phyloP scores from a whole-genome alignment of 148 eudicot species.

The Rhododendron ovatum region DNA sequence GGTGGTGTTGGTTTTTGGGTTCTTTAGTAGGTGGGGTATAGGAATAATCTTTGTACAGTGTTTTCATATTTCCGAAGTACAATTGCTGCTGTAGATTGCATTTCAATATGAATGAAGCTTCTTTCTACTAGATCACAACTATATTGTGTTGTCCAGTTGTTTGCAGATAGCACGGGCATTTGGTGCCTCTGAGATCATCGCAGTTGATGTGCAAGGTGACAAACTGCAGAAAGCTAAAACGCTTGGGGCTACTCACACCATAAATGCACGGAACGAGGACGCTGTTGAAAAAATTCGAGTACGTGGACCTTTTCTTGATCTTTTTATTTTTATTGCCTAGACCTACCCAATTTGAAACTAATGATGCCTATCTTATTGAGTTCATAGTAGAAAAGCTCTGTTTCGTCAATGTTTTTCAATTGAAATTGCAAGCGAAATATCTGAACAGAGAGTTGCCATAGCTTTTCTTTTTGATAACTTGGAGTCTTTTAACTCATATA shows the following conservation, averaged over 20 bases:
- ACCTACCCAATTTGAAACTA: not conserved
- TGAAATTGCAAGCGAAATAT: not conserved
- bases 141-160: constrained; percentile 57
- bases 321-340: not conserved
- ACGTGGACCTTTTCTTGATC: constrained; percentile 5
- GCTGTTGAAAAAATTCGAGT: constrained; percentile 82
- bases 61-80: not conserved
- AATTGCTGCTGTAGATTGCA: not conserved
- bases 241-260: constrained; percentile 79
- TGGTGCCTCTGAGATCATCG: constrained; percentile 93
- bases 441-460: not conserved
- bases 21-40: not conserved
- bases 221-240: constrained; percentile 78
- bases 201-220: constrained; percentile 91
- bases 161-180: constrained; percentile 98
- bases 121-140: constrained; percentile 15
- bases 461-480: not conserved
- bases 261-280: constrained; percentile 73
- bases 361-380: not conserved
- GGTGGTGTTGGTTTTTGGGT: not conserved
- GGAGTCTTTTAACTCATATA: not conserved
- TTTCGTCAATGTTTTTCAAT: not conserved
- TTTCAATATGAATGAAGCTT: not conserved
- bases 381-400: not conserved
- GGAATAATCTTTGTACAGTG: not conserved